Evolutionary conservation across 139 green algal genomes (phyloP).

Genomic region (Microglena sp.): DNA sequence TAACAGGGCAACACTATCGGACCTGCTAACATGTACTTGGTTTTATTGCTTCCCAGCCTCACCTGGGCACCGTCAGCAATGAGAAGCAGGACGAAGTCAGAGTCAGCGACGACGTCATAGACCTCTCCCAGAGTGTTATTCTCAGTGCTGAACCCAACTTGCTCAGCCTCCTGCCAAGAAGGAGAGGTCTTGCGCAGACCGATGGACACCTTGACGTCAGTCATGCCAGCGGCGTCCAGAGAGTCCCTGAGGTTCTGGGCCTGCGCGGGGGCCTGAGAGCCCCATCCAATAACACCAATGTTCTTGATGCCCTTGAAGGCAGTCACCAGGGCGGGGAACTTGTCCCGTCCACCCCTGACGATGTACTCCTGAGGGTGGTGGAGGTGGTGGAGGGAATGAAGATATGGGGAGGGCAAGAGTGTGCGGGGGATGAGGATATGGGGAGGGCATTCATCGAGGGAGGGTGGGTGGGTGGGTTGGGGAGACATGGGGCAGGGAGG

Average conservation of each 20-base stretch:
- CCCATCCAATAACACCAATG: conserved; percentile 96
- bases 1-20: too few relatives aligned
- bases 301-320: conserved; percentile 74
- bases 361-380: conserved; percentile 93
- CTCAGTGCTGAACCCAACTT: conserved; percentile 78
- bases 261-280: conserved; percentile 87
- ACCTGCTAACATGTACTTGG: too few relatives aligned
- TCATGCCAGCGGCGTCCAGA: conserved; percentile 70
- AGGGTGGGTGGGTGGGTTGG: too few relatives aligned
- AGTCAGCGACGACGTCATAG: conserved; percentile 78
- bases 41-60: neutral
- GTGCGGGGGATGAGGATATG: too few relatives aligned
- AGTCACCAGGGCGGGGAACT: conserved; percentile 73
- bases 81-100: conserved; percentile 92
- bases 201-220: conserved; percentile 86
- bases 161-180: conserved; percentile 76
- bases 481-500: too few relatives aligned
- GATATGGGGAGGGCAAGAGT: neutral
- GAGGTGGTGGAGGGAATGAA: neutral
- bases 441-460: too few relatives aligned
- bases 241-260: conserved; percentile 95
- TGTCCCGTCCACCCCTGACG: conserved; percentile 84
- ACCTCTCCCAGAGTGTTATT: conserved; percentile 93
- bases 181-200: conserved; percentile 76
- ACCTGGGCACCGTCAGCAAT: conserved; percentile 96